Percentiles rank a stretch among this genome's conserved stretches.
phyloP scores from a whole-genome alignment of 306 rosid genomes.

The Crotalaria pallida region DNA sequence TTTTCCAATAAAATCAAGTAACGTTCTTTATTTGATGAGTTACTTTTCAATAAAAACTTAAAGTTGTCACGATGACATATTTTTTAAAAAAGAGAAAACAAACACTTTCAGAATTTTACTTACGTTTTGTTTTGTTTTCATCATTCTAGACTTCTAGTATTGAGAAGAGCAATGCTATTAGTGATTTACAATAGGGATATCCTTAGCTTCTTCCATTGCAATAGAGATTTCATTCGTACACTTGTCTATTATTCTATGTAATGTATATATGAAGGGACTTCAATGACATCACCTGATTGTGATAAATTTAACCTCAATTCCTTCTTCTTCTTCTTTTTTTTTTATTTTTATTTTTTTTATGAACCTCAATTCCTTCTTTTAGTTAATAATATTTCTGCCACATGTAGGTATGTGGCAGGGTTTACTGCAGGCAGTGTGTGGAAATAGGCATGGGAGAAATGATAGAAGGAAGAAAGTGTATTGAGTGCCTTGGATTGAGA shows the following conservation, averaged over 20 bases:
- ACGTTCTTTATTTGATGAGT: too few relatives aligned
- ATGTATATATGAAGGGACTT: not conserved
- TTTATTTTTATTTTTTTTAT: too few relatives aligned
- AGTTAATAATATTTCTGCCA: not conserved
- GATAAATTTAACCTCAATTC: too few relatives aligned
- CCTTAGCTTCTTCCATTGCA: not conserved
- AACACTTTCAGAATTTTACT: too few relatives aligned
- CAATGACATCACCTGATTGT: too few relatives aligned
- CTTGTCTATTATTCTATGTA: not conserved
- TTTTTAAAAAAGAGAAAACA: too few relatives aligned
- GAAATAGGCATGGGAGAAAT: constrained; percentile 79
- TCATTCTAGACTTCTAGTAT: not conserved
- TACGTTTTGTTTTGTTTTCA: not conserved
- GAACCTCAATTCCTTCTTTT: not conserved
- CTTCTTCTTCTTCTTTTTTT: too few relatives aligned
- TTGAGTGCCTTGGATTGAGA: constrained; percentile 71
- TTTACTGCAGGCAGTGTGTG: constrained; percentile 71
- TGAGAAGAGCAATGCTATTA: not conserved
- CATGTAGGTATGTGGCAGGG: constrained; percentile 89
- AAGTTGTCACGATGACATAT: too few relatives aligned
- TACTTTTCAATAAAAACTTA: too few relatives aligned
- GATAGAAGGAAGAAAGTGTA: constrained; percentile 88
- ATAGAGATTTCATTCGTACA: not conserved
- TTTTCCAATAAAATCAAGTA: too few relatives aligned
- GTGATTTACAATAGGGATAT: too few relatives aligned